A percentile compares a stretch with the other conserved stretches of the same genome.
phyloP scores from a whole-genome alignment of 73 alveolate species.

The Tetrahymena malaccensis region DNA sequence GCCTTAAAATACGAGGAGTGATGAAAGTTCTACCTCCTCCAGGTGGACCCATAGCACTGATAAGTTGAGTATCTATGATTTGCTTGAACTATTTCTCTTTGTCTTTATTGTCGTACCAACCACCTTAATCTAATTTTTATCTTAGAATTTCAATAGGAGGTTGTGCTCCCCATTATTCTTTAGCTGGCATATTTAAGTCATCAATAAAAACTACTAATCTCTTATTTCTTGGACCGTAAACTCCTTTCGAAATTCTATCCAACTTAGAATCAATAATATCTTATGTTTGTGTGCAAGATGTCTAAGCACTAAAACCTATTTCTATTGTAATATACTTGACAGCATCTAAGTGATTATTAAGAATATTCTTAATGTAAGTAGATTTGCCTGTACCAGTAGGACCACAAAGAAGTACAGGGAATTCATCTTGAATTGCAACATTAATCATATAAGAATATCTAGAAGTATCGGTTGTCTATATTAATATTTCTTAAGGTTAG shows the following conservation, averaged over 20 bases:
- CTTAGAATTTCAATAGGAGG: conserved; percentile 95
- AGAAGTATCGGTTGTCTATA: conserved; percentile 96
- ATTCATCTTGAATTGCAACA: not conserved
- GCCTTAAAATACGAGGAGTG: conserved; percentile 82
- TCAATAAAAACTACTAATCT: conserved; percentile 81
- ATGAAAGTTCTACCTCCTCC: conserved; percentile 89
- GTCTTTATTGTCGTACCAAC: conserved; percentile 80
- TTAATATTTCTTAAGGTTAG: conserved; percentile 92
- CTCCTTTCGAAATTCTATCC: conserved; percentile 63
- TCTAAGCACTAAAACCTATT: conserved; percentile 86
- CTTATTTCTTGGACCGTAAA: conserved; percentile 84
- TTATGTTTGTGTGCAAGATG: conserved; percentile 48
- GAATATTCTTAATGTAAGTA: conserved; percentile 70
- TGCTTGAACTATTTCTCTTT: conserved; percentile 54
- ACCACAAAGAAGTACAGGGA: conserved; percentile 75
- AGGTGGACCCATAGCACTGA: conserved; percentile 92
- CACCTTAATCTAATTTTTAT: conserved; percentile 84
- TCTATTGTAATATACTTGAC: conserved; percentile 78
- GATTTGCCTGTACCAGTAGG: conserved; percentile 97
- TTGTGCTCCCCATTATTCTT: conserved; percentile 92
- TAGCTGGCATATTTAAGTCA: conserved; percentile 93
- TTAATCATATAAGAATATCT: conserved; percentile 70
- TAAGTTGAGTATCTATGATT: conserved; percentile 63
- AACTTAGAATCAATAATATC: conserved; percentile 48
- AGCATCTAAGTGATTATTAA: conserved; percentile 64